Evolutionary conservation across 805 yeast genomes (phyloP).

Genomic region (Cyberlindnera mrakii): DNA sequence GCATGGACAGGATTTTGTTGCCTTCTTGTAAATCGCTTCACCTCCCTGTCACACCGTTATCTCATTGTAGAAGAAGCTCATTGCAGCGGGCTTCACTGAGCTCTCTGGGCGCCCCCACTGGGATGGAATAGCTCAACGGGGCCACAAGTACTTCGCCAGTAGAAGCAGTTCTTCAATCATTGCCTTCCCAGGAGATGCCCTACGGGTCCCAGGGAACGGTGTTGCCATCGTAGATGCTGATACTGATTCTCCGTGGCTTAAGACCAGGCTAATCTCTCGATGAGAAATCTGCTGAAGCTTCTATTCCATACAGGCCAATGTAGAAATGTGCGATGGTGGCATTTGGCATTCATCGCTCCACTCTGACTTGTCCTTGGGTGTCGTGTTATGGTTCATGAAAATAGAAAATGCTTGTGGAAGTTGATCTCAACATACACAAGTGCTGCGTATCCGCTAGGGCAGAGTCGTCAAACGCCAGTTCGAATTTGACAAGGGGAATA

Average conservation of each 20-base stretch:
- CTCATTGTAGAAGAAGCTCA: constrained; percentile 47
- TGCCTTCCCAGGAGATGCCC: constrained; percentile 76
- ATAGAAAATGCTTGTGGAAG: constrained; percentile 51
- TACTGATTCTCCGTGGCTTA: constrained; percentile 87
- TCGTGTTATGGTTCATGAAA: constrained; percentile 63
- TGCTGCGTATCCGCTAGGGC: constrained; percentile 88
- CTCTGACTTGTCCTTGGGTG: constrained; percentile 92
- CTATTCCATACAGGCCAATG: constrained; percentile 79
- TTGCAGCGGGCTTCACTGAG: constrained; percentile 60
- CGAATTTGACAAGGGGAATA: constrained; percentile 85
- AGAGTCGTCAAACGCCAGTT: constrained; percentile 71
- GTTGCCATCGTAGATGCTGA: constrained; percentile 92
- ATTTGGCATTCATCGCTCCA: constrained; percentile 98
- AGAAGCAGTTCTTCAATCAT: constrained; percentile 85
- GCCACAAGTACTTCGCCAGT: constrained; percentile 76
- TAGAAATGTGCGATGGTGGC: constrained; percentile 94
- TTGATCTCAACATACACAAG: constrained; percentile 67
- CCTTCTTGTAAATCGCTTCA: constrained; percentile 79
- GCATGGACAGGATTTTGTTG: constrained; percentile 49
- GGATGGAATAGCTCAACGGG: constrained; percentile 47
- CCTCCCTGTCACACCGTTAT: constrained; percentile 93
- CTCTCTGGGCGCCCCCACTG: constrained; percentile 67
- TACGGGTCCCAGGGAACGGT: constrained; percentile 72
- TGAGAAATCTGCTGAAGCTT: constrained; percentile 49
- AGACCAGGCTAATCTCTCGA: constrained; percentile 80